Conservation (phyloP, 78 protist genomes). For the Tieghemostelium lacteum region DNA sequence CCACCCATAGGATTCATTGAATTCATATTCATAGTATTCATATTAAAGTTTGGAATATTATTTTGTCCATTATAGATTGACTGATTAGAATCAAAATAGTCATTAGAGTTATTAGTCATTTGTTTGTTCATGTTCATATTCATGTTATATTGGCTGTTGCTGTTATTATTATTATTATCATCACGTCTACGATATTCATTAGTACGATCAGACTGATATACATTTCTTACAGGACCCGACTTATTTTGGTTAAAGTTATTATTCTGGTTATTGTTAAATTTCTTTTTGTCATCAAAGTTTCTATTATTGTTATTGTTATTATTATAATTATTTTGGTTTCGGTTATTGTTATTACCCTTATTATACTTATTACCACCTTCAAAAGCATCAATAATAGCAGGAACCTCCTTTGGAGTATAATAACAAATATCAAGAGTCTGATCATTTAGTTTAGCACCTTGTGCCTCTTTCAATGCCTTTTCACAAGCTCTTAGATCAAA, state of each 20-base stretch:
- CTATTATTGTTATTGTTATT: slow-evolving; percentile 21
- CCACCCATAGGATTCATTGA: too few relatives aligned
- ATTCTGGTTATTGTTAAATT: slow-evolving; percentile 4
- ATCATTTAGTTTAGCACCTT: slow-evolving; percentile 24
- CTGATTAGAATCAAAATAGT: background rate
- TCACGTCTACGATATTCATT: slow-evolving; percentile 69
- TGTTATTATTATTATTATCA: slow-evolving; percentile 5
- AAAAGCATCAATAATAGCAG: slow-evolving; percentile 77
- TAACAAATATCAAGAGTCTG: slow-evolving; percentile 37
- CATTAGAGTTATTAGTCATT: background rate
- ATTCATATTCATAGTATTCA: background rate
- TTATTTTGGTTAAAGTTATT: background rate
- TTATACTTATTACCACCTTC: slow-evolving; percentile 38
- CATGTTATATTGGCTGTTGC: background rate
- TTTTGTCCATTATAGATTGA: background rate
- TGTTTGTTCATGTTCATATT: background rate
- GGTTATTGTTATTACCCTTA: slow-evolving; percentile 16
- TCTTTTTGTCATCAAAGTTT: background rate
- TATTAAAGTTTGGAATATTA: background rate
- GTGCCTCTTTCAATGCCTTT: slow-evolving; percentile 51
- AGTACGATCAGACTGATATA: slow-evolving; percentile 64
- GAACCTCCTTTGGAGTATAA: slow-evolving; percentile 66
- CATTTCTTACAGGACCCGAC: slow-evolving; percentile 46
- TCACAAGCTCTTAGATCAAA: slow-evolving; percentile 78
- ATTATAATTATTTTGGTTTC: background rate